These are phyloP conservation scores for Stephanodiscus minutulus DNA, from an alignment of 108 stramenopile species.

Conservation along the genomic window DNA sequence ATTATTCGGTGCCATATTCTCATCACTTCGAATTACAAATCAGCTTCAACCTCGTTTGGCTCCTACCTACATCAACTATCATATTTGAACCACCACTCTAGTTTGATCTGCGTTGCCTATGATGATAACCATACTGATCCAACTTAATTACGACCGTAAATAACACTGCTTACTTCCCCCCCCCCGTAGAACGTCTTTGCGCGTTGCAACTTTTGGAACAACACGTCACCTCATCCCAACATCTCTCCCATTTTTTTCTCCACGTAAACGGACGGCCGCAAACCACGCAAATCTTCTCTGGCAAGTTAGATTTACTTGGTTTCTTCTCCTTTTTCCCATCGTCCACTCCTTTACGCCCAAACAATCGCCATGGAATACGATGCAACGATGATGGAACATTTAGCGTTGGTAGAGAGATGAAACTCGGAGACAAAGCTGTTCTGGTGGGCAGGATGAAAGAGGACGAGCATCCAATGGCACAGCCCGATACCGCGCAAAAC, in stretches of 20 bases:
- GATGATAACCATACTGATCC: neutral
- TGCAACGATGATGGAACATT: neutral
- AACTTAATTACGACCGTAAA: neutral
- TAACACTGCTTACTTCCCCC: neutral
- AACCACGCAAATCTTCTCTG: constrained; percentile 52
- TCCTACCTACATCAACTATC: neutral
- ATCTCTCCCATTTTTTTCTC: constrained; percentile 89
- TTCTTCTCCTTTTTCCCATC: constrained; percentile 28
- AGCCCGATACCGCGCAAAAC: constrained; percentile 6
- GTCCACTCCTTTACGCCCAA: constrained; percentile 15
- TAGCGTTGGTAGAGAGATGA: neutral
- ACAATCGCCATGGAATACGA: constrained; percentile 12
- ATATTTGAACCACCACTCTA: neutral
- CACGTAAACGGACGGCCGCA: constrained; percentile 62
- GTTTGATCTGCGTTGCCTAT: neutral
- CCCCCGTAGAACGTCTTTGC: constrained; percentile 18
- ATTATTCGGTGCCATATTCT: no score
- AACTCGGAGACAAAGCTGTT: neutral
- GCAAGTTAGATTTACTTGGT: constrained; percentile 46
- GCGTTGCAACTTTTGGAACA: constrained; percentile 63
- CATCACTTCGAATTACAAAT: no score
- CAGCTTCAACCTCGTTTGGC: no score
- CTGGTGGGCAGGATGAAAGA: constrained; percentile 10
- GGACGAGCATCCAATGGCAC: constrained; percentile 8
- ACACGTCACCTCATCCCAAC: constrained; percentile 76